Percentiles rank a stretch among this genome's conserved stretches.
phyloP scores from a whole-genome alignment of 129 eudicot genomes.

The Escallonia herrerae region DNA sequence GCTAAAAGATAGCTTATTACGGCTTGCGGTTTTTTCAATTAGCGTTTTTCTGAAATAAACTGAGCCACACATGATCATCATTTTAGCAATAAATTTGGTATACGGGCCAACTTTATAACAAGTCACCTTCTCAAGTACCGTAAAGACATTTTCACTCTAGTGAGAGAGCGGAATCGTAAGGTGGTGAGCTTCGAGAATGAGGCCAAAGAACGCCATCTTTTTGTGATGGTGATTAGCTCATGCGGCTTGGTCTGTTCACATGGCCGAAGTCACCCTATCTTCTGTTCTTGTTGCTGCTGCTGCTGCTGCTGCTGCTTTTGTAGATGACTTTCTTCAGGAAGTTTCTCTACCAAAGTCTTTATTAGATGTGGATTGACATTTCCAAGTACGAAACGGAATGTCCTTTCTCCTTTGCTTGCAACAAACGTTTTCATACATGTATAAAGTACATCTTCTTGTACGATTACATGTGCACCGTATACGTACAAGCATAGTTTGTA shows the following conservation, averaged over 20 bases:
- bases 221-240: not conserved
- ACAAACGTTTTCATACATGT: no score
- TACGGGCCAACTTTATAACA: no score
- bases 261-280: not conserved
- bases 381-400: not conserved
- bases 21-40: no score
- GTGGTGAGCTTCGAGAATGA: not conserved
- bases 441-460: constrained; percentile 1
- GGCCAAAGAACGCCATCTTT: not conserved
- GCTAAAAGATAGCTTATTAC: no score
- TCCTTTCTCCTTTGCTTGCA: not conserved
- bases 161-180: not conserved
- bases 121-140: no score
- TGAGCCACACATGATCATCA: no score
- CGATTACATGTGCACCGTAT: not conserved
- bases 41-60: no score
- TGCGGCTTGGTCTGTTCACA: not conserved
- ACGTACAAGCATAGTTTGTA: not conserved
- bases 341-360: not conserved
- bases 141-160: no score
- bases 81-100: no score
- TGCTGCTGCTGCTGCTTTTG: not conserved
- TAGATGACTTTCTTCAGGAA: not conserved
- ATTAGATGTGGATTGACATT: not conserved
- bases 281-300: no score